Conservation (phyloP, 2,329 filamentous ascomycete species). For the Nemania sp. region DNA sequence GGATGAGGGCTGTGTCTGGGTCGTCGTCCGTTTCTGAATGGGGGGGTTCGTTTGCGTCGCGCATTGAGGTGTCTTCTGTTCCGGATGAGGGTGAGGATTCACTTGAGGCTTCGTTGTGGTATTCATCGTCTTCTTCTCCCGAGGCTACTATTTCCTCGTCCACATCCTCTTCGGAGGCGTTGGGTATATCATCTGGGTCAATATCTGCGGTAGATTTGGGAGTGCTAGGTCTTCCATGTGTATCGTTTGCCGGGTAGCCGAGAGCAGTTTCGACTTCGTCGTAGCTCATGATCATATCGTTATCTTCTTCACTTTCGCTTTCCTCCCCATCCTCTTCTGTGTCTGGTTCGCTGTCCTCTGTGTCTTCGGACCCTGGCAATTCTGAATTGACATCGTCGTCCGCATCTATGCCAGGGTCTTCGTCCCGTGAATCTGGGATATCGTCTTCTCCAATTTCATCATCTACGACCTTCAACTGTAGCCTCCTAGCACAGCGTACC, state of each 20-base stretch:
- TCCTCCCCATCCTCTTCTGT: not conserved
- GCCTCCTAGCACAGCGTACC: slow-evolving; percentile 51
- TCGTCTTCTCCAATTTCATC: slow-evolving; percentile 42
- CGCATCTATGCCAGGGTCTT: not conserved
- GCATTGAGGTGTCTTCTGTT: slow-evolving; percentile 8
- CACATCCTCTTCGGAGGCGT: slow-evolving; percentile 14
- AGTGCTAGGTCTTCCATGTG: not conserved
- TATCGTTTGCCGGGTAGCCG: slow-evolving; percentile 22
- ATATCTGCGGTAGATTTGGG: slow-evolving; percentile 1
- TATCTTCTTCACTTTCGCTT: slow-evolving; percentile 21
- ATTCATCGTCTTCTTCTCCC: not conserved
- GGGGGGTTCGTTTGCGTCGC: slow-evolving; percentile 28
- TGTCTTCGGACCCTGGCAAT: too few species aligned
- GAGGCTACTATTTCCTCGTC: slow-evolving; percentile 2
- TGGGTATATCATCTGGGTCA: slow-evolving; percentile 7
- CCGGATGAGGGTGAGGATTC: too few species aligned
- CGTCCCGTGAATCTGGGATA: slow-evolving; percentile 4
- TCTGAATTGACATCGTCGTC: too few species aligned
- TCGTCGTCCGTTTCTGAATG: slow-evolving; percentile 35
- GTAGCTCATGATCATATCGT: slow-evolving; percentile 44
- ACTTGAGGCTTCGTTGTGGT: too few species aligned
- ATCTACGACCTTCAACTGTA: slow-evolving; percentile 53
- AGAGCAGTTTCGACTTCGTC: slow-evolving; percentile 50
- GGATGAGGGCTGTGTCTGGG: slow-evolving; percentile 17
- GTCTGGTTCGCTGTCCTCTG: not conserved